Evolutionary conservation across 192 early-diverging fungal genomes (phyloP).

Genomic region (Podila horticola): DNA sequence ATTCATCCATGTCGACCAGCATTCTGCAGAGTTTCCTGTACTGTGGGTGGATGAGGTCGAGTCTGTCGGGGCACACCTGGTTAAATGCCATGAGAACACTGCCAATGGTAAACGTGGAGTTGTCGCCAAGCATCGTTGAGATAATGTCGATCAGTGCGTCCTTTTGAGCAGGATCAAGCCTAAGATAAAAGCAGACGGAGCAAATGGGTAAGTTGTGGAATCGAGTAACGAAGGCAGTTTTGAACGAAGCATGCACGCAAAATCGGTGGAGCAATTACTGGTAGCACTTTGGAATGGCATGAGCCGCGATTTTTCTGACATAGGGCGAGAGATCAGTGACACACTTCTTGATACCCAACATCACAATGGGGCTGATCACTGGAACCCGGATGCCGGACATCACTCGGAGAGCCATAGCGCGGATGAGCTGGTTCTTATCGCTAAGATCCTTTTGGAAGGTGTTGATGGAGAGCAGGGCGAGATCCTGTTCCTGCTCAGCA

Average conservation of each 20-base stretch:
- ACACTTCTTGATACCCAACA: slow-evolving; percentile 90
- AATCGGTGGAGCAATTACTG: slow-evolving; percentile 55
- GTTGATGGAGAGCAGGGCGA: slow-evolving; percentile 95
- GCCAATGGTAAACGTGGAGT: slow-evolving; percentile 88
- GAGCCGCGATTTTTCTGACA: slow-evolving; percentile 92
- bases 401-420: slow-evolving; percentile 95
- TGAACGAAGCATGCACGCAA: neutral
- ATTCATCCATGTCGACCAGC: slow-evolving; percentile 93
- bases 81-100: slow-evolving; percentile 87
- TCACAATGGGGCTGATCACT: slow-evolving; percentile 91
- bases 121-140: slow-evolving; percentile 80
- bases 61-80: slow-evolving; percentile 85
- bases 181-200: slow-evolving; percentile 30
- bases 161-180: slow-evolving; percentile 81
- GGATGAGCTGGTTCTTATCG: slow-evolving; percentile 92
- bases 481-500: slow-evolving; percentile 96
- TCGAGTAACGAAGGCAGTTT: neutral
- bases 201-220: neutral
- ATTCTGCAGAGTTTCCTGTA: slow-evolving; percentile 89
- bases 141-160: slow-evolving; percentile 84
- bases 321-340: slow-evolving; percentile 89
- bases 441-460: slow-evolving; percentile 97
- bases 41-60: slow-evolving; percentile 89
- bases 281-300: slow-evolving; percentile 89
- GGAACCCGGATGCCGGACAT: slow-evolving; percentile 95